phyloP scores from a whole-genome alignment of 352 stramenopile genomes.

The Saprolegnia parasitica region DNA sequence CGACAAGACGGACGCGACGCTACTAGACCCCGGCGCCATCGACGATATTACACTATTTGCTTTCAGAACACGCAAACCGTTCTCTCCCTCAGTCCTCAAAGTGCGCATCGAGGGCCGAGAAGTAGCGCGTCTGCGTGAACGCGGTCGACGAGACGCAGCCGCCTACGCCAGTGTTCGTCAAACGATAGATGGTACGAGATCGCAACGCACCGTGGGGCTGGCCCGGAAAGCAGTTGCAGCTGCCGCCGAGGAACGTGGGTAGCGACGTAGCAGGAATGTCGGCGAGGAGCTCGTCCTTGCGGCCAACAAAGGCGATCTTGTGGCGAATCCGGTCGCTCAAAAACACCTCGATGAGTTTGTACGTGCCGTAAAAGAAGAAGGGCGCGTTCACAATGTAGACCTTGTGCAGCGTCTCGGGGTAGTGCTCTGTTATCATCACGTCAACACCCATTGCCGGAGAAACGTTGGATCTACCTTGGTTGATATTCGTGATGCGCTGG shows the following conservation, averaged over 20 bases:
- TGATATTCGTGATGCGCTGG: conserved; percentile 13
- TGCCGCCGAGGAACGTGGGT: conserved; percentile 21
- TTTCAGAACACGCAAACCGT: background rate
- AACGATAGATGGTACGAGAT: background rate
- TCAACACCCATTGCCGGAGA: background rate
- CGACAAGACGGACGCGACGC: too few species aligned
- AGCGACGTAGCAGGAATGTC: conserved; percentile 9
- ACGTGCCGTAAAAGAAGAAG: conserved; percentile 78
- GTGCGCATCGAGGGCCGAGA: background rate
- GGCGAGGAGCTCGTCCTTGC: conserved; percentile 17
- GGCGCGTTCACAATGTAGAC: conserved; percentile 79
- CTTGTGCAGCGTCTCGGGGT: conserved; percentile 74
- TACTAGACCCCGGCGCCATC: too few species aligned
- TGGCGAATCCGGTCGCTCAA: conserved; percentile 66
- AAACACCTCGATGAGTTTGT: conserved; percentile 66
- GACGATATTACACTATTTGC: background rate
- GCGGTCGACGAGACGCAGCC: conserved; percentile 4
- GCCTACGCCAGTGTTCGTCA: background rate
- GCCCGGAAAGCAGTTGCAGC: conserved; percentile 23
- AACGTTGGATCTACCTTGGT: conserved; percentile 21
- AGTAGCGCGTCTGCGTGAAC: conserved; percentile 11
- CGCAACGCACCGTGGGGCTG: conserved; percentile 6
- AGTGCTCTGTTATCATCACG: conserved; percentile 34
- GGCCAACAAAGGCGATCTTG: conserved; percentile 73
- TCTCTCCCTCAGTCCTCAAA: background rate